These are phyloP conservation scores for Tylopilus sp. DNA, from an alignment of 1,284 basidiomycete genomes.

Conservation along the genomic window DNA sequence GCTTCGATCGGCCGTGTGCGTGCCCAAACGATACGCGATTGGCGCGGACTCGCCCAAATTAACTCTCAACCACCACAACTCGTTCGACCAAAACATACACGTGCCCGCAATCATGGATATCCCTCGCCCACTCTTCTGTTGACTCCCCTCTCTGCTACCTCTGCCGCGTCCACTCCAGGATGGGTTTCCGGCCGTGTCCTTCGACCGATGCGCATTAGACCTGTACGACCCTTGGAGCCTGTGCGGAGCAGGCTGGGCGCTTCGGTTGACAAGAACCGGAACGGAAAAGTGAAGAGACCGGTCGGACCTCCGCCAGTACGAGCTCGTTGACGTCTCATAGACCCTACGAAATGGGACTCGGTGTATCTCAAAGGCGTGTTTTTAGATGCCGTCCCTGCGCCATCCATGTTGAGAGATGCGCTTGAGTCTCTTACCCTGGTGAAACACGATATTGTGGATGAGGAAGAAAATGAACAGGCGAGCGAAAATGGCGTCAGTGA, in stretches of 20 bases:
- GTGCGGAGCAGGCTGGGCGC: constrained; percentile 17
- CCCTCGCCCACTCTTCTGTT: constrained; percentile 60
- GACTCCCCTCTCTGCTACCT: constrained; percentile 56
- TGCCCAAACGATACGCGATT: not conserved
- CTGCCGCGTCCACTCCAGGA: constrained; percentile 49
- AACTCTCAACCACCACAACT: constrained; percentile 17
- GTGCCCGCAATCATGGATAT: constrained; percentile 30
- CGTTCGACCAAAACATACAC: constrained; percentile 33
- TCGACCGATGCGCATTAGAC: constrained; percentile 63
- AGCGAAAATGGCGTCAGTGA: not conserved
- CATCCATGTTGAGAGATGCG: constrained; percentile 21
- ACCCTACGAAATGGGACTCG: constrained; percentile 65
- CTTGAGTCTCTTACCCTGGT: not conserved
- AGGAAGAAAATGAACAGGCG: not conserved
- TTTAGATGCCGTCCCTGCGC: constrained; percentile 40
- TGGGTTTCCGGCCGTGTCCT: constrained; percentile 71
- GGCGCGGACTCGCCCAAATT: constrained; percentile 30
- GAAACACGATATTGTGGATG: constrained; percentile 1
- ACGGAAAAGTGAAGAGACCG: constrained; percentile 32
- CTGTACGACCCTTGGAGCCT: constrained; percentile 53
- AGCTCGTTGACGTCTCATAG: constrained; percentile 45
- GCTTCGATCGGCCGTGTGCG: too few species aligned
- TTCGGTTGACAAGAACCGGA: constrained; percentile 6
- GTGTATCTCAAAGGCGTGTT: constrained; percentile 62
- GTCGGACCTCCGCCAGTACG: constrained; percentile 20